phyloP scores from a whole-genome alignment of 2,329 filamentous ascomycete genomes.

The Neonectria faginata region DNA sequence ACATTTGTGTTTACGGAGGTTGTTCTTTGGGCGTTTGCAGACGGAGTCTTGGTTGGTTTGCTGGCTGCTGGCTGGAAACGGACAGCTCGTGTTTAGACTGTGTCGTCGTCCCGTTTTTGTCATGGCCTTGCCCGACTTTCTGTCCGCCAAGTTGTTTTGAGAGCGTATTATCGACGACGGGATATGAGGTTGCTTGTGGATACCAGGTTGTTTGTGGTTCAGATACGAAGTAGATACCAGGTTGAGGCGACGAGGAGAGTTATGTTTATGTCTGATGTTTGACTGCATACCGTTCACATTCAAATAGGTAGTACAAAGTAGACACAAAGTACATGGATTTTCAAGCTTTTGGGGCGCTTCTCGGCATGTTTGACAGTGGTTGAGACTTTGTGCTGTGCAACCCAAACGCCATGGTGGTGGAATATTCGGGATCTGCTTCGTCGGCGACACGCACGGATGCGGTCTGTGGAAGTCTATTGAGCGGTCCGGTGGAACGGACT shows the following conservation, averaged over 20 bases:
- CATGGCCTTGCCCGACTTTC: not conserved
- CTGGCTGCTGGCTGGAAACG: slow-evolving; percentile 8
- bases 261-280: not conserved
- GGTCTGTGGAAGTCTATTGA: slow-evolving; percentile 18
- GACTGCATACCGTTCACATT: not conserved
- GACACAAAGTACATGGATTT: not conserved
- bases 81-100: slow-evolving; percentile 6
- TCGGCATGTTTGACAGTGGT: not conserved
- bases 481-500: not conserved
- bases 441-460: slow-evolving; percentile 12
- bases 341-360: slow-evolving; percentile 4
- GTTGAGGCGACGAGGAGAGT: slow-evolving; percentile 2
- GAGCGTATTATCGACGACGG: slow-evolving; percentile 15
- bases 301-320: too few species aligned
- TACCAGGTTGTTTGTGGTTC: slow-evolving; percentile 17
- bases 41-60: slow-evolving; percentile 14
- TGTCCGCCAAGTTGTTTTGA: not conserved
- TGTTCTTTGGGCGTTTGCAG: slow-evolving; percentile 13
- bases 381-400: not conserved
- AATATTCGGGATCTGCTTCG: not conserved
- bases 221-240: not conserved
- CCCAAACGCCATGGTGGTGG: not conserved
- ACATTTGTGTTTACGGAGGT: slow-evolving; percentile 12
- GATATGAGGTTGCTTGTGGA: slow-evolving; percentile 20
- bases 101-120: not conserved